Base-by-base conservation (phyloP, 2,329 filamentous ascomycete genomes). In the Trichoderma citrinoviride region DNA sequence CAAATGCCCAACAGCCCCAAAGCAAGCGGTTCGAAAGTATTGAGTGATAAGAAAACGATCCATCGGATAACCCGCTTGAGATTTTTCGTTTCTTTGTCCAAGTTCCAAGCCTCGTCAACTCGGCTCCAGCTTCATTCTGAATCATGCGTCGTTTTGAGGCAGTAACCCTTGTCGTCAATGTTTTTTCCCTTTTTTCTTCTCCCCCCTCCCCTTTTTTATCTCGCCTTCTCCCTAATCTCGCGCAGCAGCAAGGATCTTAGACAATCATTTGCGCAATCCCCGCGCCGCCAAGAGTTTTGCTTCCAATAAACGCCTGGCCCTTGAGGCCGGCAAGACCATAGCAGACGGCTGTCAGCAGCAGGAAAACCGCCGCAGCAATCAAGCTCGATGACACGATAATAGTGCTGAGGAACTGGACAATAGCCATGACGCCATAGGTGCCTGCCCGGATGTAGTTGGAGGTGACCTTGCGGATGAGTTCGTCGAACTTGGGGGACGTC, bases 231-330 rank as follows among this genome's bases (percentile, higher is more conserved):
- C 3, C 23, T n/a, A 15, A 23, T 25, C n/a, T 41, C 19, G 27
- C n/a, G 40, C 7, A 23, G 49, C 5, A 23, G 43, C 47, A 41
- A 37, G 19, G 15, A 3, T 37, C 71, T 81, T 83, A 96, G 74
- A 98, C 93, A 79, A 98, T 97, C 94, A 98, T 97, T 82, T 97
- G 93, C 68, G 93, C 95, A 71, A 97, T 90, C 60, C 94, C 94
- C 70, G 92, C 90, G 61, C 95, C 95, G 70, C 95, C 95, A 61
- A 99, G 84, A 17, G 94, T 98, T 87, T 98, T 98, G 84, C 93
- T 97, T 67, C 91, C 91, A 70, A 93, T 87, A 78, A 96, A 96
- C 41, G 87, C 90, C 80, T 96, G 92, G 66, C 90, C 90, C 83
- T 92, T 94, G 77, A 94, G 67, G 46, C 85, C 92, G 15, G 92